Conservation (phyloP, 805 yeast species). For the Ogataea salicorniae region DNA sequence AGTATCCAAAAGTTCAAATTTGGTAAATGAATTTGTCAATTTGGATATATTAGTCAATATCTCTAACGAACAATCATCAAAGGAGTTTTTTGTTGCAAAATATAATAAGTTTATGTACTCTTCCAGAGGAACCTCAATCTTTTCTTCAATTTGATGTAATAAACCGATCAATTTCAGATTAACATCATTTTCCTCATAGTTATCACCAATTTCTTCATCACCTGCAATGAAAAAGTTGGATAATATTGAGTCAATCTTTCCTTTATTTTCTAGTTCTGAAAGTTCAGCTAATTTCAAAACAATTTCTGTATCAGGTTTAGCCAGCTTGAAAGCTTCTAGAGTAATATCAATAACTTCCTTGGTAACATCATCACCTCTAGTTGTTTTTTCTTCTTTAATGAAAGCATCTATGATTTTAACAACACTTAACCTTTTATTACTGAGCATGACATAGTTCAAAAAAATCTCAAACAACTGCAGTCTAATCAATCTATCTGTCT, state of each 20-base stretch:
- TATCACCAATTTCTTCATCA: conserved; percentile 24
- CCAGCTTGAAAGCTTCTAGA: conserved; percentile 27
- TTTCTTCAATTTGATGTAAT: conserved; percentile 15
- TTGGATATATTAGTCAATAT: conserved; percentile 18
- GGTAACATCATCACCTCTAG: conserved; percentile 12
- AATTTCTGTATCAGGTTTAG: conserved; percentile 26
- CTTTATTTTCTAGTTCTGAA: conserved; percentile 9
- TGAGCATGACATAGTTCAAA: conserved; percentile 27
- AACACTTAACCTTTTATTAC: conserved; percentile 23
- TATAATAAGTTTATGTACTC: conserved; percentile 27
- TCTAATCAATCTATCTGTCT: conserved; percentile 15
- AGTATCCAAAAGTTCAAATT: conserved; percentile 2
- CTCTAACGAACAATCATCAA: conserved; percentile 19
- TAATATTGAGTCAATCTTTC: conserved; percentile 13
- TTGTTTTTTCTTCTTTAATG: conserved; percentile 19
- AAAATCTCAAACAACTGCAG: conserved; percentile 31
- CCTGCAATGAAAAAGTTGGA: conserved; percentile 24
- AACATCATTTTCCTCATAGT: conserved; percentile 25
- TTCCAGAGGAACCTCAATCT: conserved; percentile 15
- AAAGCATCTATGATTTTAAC: conserved; percentile 25
- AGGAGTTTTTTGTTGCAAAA: conserved; percentile 26
- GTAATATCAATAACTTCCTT: conserved; percentile 23
- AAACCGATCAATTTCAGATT: conserved; percentile 14
- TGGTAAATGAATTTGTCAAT: conserved; percentile 4
- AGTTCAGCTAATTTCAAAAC: conserved; percentile 18